Evolutionary conservation across 495 filamentous ascomycete species (phyloP).

Genomic region (Penicillium steckii): DNA sequence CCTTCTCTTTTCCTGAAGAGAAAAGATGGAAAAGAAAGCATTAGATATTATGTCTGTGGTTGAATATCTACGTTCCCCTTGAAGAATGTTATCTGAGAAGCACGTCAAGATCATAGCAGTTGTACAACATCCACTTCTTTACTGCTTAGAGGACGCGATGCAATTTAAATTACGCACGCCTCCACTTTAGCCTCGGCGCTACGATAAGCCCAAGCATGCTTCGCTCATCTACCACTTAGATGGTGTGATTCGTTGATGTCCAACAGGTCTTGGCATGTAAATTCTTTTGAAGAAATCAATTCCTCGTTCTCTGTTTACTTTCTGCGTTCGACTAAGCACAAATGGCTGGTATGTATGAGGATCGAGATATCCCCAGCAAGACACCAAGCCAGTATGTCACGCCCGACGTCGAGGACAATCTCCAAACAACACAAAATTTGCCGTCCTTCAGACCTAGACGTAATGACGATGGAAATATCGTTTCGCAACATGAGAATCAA

Average conservation of each 20-base stretch:
- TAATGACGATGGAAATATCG: conserved; percentile 18
- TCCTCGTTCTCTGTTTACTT: not conserved
- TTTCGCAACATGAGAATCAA: conserved; percentile 23
- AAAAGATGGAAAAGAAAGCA: too few species aligned
- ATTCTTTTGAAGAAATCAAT: not conserved
- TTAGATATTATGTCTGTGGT: too few species aligned
- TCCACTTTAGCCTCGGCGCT: conserved; percentile 1
- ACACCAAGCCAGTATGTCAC: conserved; percentile 11
- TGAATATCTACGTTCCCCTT: too few species aligned
- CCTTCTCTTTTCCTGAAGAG: not conserved
- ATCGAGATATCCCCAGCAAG: conserved; percentile 7
- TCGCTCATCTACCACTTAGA: conserved; percentile 15
- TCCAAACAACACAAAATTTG: not conserved
- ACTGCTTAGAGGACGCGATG: not conserved
- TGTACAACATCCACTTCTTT: not conserved
- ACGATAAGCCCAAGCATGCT: conserved; percentile 10
- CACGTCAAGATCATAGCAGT: too few species aligned
- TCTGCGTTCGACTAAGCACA: not conserved
- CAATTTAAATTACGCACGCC: not conserved
- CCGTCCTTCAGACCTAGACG: not conserved
- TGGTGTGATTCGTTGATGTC: conserved; percentile 18
- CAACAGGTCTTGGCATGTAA: not conserved
- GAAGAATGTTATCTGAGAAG: too few species aligned
- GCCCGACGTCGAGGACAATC: conserved; percentile 21
- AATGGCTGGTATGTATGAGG: conserved; percentile 14